Percentiles rank a stretch among this genome's conserved stretches.
phyloP scores from a whole-genome alignment of 371 early-diverging fungal genomes.

The Mucor plumbeus region DNA sequence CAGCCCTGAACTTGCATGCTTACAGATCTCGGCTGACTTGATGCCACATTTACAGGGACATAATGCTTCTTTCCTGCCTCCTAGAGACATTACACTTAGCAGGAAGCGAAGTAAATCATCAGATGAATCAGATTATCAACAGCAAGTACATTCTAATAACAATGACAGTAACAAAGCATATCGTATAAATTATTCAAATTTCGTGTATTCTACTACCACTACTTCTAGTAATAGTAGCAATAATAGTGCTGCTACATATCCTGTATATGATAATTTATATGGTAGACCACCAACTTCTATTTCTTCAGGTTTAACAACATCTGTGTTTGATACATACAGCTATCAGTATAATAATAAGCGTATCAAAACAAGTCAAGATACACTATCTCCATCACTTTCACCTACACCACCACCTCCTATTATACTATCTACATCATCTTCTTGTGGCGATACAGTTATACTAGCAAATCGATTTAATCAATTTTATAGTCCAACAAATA shows the following conservation, averaged over 20 bases:
- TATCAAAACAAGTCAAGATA: not conserved
- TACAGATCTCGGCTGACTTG: slow-evolving; percentile 54
- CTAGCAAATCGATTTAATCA: not conserved
- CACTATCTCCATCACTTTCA: not conserved
- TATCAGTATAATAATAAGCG: not conserved
- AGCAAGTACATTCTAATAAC: not conserved
- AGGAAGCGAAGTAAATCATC: slow-evolving; percentile 12
- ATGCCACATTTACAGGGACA: slow-evolving; percentile 25
- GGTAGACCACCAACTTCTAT: no score
- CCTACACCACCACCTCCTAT: not conserved
- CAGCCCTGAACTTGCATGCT: slow-evolving; percentile 45
- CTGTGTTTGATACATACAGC: not conserved
- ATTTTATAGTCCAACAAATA: not conserved
- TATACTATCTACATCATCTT: not conserved
- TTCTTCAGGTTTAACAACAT: not conserved
- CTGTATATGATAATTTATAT: not conserved
- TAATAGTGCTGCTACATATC: not conserved
- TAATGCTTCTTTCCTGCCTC: not conserved
- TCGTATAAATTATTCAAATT: not conserved
- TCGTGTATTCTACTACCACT: not conserved
- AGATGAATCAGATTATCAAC: not conserved
- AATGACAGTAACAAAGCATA: not conserved
- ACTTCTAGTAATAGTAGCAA: not conserved
- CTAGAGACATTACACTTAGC: not conserved
- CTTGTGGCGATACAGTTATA: not conserved